Percentiles rank a stretch among this genome's conserved stretches.
phyloP scores from a whole-genome alignment of 345 rosid genomes.

The Rubroshorea leprosula region DNA sequence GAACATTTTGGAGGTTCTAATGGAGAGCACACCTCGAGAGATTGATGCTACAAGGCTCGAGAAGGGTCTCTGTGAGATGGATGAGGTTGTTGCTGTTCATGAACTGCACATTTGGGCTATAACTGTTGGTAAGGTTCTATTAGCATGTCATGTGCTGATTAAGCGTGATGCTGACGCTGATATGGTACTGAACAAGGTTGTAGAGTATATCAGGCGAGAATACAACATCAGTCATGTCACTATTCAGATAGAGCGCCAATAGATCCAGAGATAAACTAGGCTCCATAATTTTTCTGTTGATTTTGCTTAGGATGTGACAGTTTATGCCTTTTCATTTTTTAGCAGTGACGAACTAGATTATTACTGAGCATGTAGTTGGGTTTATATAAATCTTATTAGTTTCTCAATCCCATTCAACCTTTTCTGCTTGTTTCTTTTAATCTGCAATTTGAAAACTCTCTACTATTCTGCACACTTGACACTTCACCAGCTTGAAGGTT shows the following conservation, averaged over 20 bases:
- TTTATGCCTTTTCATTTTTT: too few species aligned
- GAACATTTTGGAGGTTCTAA: slow-evolving; percentile 59
- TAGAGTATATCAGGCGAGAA: slow-evolving; percentile 48
- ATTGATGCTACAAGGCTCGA: slow-evolving; percentile 60
- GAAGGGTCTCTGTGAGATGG: slow-evolving; percentile 64
- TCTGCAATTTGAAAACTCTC: too few species aligned
- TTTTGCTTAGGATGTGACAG: background rate
- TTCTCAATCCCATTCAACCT: too few species aligned
- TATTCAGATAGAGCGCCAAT: slow-evolving; percentile 61
- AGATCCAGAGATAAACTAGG: background rate
- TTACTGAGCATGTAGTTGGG: too few species aligned
- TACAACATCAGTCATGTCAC: slow-evolving; percentile 61
- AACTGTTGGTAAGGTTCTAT: slow-evolving; percentile 58
- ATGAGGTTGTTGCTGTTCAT: slow-evolving; percentile 61
- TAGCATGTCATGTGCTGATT: slow-evolving; percentile 63
- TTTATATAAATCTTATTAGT: too few species aligned
- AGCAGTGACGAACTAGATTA: too few species aligned
- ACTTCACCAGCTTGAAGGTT: too few species aligned
- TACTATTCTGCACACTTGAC: too few species aligned
- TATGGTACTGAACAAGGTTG: slow-evolving; percentile 47
- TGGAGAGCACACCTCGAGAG: slow-evolving; percentile 78
- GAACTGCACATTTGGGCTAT: slow-evolving; percentile 78
- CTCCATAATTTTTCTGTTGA: background rate
- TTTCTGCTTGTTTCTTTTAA: too few species aligned
- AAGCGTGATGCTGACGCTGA: slow-evolving; percentile 55